Base-by-base conservation (phyloP, 257 asterid species). In the Gentiana straminea region DNA sequence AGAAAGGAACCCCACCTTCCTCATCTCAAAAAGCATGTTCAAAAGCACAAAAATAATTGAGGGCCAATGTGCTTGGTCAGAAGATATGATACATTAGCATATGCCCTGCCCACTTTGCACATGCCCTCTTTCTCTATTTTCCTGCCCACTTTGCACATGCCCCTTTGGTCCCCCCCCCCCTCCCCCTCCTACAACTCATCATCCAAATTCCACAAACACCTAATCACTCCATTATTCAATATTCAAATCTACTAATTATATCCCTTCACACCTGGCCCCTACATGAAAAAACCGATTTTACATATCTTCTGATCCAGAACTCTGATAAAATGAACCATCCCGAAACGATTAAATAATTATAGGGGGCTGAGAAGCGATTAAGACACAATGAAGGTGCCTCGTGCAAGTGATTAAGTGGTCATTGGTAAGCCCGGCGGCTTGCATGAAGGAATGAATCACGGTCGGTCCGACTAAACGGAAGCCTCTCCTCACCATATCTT, bases 391-490 rank as follows among this genome's bases (percentile, higher is more conserved):
- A 35, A 70, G 66, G 70, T 82, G 95, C 51, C 86, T 69, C 7
- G 82, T 86, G 67, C 95, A 86, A 53, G 83, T 74, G 74, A 77
- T 64, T 32, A 86, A 62, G 66, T 86, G 95, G 83, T 86, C 94
- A 66, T 83, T 86, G 69, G 86, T 83, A 60, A 86, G 91, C 41
- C 95, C 95, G 33, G 86, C 88, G 0, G 94, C 95, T 69, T 86
- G 94, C 94, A 86, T 83, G 81, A 86, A 83, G 36, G 95, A 86
- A 79, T 81, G 84, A 47, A 86, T 72, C 4, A 83, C 90, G 2
- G 87, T 83, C 33, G 94, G 94, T 3, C 95, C 95, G 38, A 83
- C 94, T 10, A 69, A 76, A 13, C 95, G 76, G 77, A 86, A 81
- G 0, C 95, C 95, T 51, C 90, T 81, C 59, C 67, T 70, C 55